A percentile compares a stretch with the other conserved stretches of the same genome.
phyloP scores from a whole-genome alignment of 495 filamentous ascomycete species.

The Margaritispora aquatica region DNA sequence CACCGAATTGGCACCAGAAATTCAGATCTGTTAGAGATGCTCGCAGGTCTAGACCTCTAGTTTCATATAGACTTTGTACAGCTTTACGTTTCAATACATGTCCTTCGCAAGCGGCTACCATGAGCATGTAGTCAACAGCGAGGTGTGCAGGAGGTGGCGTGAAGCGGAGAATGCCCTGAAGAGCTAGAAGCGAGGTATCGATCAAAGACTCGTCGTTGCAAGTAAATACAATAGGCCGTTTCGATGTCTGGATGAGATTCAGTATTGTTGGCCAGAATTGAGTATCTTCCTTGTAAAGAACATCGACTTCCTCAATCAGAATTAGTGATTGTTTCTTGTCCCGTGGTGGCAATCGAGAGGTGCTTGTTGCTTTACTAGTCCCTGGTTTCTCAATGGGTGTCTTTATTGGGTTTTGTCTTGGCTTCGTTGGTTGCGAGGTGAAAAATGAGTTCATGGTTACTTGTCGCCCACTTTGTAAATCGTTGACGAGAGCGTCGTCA shows the following conservation, averaged over 20 bases:
- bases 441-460: constrained; percentile 80
- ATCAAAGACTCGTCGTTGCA: constrained; percentile 83
- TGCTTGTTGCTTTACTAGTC: neutral
- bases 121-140: constrained; percentile 70
- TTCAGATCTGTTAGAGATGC: constrained; percentile 81
- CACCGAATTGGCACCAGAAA: constrained; percentile 94
- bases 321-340: constrained; percentile 91
- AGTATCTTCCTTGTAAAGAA: constrained; percentile 91
- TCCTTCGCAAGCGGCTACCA: constrained; percentile 85
- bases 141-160: constrained; percentile 59
- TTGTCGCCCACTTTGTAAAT: constrained; percentile 62
- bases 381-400: neutral
- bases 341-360: constrained; percentile 23
- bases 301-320: constrained; percentile 87
- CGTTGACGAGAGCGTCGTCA: constrained; percentile 43
- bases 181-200: constrained; percentile 58
- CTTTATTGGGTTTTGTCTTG: constrained; percentile 18
- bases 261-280: constrained; percentile 86
- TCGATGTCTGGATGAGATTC: constrained; percentile 72
- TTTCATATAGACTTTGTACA: constrained; percentile 61
- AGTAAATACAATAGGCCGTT: constrained; percentile 87
- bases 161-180: constrained; percentile 87
- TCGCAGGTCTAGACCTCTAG: constrained; percentile 64
- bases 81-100: constrained; percentile 68
- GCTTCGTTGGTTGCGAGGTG: constrained; percentile 34